phyloP scores from a whole-genome alignment of 768 basidiomycete genomes.

The Hemileccinum rubropunctum region DNA sequence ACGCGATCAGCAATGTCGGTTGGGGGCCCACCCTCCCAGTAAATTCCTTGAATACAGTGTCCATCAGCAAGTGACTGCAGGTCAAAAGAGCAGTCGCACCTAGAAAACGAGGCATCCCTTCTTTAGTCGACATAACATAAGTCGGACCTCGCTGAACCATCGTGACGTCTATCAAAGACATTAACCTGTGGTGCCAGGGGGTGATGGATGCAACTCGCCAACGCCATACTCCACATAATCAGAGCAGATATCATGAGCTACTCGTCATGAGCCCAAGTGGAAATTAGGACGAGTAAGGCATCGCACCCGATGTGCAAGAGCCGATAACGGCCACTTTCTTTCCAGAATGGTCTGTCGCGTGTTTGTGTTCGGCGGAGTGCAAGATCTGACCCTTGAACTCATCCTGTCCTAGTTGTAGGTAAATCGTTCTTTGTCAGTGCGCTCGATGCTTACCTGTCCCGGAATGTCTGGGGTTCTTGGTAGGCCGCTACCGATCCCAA shows the following conservation, averaged over 20 bases:
- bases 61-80: conserved; percentile 3
- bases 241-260: conserved; percentile 48
- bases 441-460: conserved; percentile 35
- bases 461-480: conserved; percentile 45
- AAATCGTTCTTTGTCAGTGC: neutral
- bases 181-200: neutral
- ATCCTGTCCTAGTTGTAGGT: conserved; percentile 34
- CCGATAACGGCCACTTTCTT: conserved; percentile 75
- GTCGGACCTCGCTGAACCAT: conserved; percentile 53
- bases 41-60: conserved; percentile 26
- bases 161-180: conserved; percentile 37
- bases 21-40: conserved; percentile 45
- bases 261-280: neutral
- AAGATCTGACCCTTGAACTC: conserved; percentile 60
- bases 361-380: conserved; percentile 57
- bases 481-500: conserved; percentile 46
- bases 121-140: conserved; percentile 48
- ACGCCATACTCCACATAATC: conserved; percentile 46
- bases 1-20: conserved; percentile 56
- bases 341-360: conserved; percentile 54
- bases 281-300: conserved; percentile 18
- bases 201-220: conserved; percentile 30
- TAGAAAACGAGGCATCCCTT: conserved; percentile 33
- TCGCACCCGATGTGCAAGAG: conserved; percentile 54
- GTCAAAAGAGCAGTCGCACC: conserved; percentile 14